phyloP scores from a whole-genome alignment of 2,329 filamentous ascomycete species.

The Ceratocystis diversiconidia region DNA sequence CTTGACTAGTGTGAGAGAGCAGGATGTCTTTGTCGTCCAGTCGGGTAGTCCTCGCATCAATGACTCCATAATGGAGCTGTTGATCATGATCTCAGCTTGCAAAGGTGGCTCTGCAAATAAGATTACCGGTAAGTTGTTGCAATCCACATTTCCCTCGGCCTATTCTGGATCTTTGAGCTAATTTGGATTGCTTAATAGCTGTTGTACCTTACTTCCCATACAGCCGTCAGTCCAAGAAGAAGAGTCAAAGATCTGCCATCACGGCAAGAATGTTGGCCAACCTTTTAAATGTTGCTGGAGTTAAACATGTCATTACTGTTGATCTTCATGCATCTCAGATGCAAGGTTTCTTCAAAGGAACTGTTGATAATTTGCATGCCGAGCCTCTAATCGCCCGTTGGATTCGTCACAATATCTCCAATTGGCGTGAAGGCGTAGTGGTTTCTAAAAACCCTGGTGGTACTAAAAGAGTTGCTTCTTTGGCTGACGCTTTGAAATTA shows the following conservation, averaged over 20 bases:
- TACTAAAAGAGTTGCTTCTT: slow-evolving; percentile 89
- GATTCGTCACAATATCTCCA: slow-evolving; percentile 76
- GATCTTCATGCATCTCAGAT: slow-evolving; percentile 96
- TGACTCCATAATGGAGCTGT: slow-evolving; percentile 95
- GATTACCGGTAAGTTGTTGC: slow-evolving; percentile 60
- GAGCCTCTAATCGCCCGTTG: slow-evolving; percentile 91
- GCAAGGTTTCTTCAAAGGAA: slow-evolving; percentile 97
- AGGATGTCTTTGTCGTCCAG: slow-evolving; percentile 98
- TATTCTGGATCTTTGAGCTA: neutral
- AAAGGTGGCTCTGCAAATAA: slow-evolving; percentile 95
- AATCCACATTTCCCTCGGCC: neutral
- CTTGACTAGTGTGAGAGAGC: slow-evolving; percentile 71
- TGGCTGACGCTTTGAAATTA: slow-evolving; percentile 89
- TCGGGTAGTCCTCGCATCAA: slow-evolving; percentile 94
- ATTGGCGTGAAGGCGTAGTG: slow-evolving; percentile 84
- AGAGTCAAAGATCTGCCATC: slow-evolving; percentile 89
- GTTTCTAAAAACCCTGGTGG: slow-evolving; percentile 97
- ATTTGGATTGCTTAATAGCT: slow-evolving; percentile 34
- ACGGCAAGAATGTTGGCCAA: slow-evolving; percentile 96
- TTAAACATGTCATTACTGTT: slow-evolving; percentile 94
- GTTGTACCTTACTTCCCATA: slow-evolving; percentile 97
- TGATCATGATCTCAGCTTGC: slow-evolving; percentile 98
- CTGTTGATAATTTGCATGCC: slow-evolving; percentile 92
- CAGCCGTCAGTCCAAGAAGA: slow-evolving; percentile 98
- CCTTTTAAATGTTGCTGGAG: slow-evolving; percentile 78